Conservation (phyloP, 768 basidiomycete genomes). For the Phanerochaete sordida region DNA sequence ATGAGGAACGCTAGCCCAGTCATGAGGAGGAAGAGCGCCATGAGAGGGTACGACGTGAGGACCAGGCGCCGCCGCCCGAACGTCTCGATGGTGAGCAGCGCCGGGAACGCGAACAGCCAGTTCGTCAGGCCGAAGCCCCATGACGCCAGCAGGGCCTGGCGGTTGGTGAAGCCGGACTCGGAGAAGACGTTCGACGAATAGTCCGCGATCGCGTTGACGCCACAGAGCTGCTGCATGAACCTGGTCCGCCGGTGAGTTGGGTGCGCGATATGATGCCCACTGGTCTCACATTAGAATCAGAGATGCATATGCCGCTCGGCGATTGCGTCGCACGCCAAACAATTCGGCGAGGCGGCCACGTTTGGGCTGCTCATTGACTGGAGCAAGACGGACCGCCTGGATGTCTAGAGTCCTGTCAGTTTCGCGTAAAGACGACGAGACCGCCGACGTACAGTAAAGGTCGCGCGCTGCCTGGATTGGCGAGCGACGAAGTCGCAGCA, state of each 20-base stretch:
- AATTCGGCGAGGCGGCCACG: conserved; percentile 60
- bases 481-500: conserved; percentile 64
- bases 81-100: conserved; percentile 54
- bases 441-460: conserved; percentile 36
- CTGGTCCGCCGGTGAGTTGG: not conserved
- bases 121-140: conserved; percentile 56
- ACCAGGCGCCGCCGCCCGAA: conserved; percentile 61
- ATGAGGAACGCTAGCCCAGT: conserved; percentile 52
- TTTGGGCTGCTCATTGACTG: conserved; percentile 47
- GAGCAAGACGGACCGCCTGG: conserved; percentile 63
- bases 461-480: conserved; percentile 80
- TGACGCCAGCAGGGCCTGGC: conserved; percentile 57
- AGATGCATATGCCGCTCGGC: conserved; percentile 58
- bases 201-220: conserved; percentile 78
- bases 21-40: conserved; percentile 47
- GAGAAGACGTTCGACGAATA: conserved; percentile 78
- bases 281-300: conserved; percentile 51
- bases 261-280: not conserved
- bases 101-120: conserved; percentile 40
- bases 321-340: conserved; percentile 74
- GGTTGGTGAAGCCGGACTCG: conserved; percentile 49
- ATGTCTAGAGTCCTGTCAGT: conserved; percentile 35
- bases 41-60: conserved; percentile 50
- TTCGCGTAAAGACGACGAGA: not conserved
- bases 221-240: conserved; percentile 79